Evolutionary conservation across 441 rosid species (phyloP).

Genomic region (Omphalea diandra): DNA sequence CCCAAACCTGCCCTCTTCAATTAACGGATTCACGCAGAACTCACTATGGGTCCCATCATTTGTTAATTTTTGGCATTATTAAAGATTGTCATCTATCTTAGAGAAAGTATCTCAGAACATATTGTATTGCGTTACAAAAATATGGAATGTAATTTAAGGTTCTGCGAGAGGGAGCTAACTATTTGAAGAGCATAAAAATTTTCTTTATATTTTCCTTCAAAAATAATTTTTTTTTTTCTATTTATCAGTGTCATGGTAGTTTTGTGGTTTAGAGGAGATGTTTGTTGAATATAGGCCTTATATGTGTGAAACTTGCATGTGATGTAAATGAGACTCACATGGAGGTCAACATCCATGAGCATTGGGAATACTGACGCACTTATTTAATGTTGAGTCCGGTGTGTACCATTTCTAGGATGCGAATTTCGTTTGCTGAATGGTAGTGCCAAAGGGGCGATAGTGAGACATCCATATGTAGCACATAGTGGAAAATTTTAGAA

Average conservation of each 20-base stretch:
- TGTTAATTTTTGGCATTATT: neutral
- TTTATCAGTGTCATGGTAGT: neutral
- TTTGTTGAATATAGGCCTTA: neutral
- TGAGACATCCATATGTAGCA: neutral
- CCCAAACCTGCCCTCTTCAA: neutral
- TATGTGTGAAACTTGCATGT: neutral
- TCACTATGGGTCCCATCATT: neutral
- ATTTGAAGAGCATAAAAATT: too few species aligned
- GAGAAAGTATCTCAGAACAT: too few species aligned
- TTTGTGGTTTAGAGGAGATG: neutral
- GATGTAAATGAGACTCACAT: neutral
- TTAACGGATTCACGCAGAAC: neutral
- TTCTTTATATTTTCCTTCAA: too few species aligned
- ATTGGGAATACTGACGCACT: slow-evolving; percentile 9
- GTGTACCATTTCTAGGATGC: slow-evolving; percentile 15
- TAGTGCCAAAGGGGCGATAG: neutral
- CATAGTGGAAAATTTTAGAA: neutral
- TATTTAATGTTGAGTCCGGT: neutral
- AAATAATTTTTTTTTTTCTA: too few species aligned
- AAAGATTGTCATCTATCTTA: too few species aligned
- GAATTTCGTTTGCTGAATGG: slow-evolving; percentile 15
- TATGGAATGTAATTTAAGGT: too few species aligned
- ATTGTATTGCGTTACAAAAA: too few species aligned
- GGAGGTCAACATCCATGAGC: slow-evolving; percentile 7
- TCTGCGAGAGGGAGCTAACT: too few species aligned